A percentile compares a stretch with the other conserved stretches of the same genome.
phyloP scores from a whole-genome alignment of 257 asterid genomes.

The Nyctanthes arbortristis region DNA sequence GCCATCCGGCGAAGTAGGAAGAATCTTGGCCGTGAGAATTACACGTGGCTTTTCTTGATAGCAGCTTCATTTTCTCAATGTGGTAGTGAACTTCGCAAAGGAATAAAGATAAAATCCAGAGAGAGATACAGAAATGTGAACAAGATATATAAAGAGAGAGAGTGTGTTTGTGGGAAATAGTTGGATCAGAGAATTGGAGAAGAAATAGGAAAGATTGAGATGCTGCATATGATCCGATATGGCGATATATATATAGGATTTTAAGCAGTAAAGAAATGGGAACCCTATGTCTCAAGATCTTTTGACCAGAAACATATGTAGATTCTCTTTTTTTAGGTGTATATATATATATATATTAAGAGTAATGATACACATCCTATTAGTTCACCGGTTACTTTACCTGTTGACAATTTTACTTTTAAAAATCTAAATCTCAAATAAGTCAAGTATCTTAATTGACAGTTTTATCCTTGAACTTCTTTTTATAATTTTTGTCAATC shows the following conservation, averaged over 20 bases:
- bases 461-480: too few species aligned
- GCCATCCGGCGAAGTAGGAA: constrained; percentile 64
- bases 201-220: background rate
- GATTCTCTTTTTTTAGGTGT: background rate
- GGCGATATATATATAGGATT: background rate
- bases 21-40: constrained; percentile 66
- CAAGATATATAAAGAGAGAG: background rate
- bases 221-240: background rate
- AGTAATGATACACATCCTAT: too few species aligned
- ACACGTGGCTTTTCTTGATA: constrained; percentile 45
- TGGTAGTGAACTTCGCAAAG: background rate
- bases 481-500: too few species aligned
- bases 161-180: background rate
- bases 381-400: too few species aligned
- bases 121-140: background rate
- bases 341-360: too few species aligned
- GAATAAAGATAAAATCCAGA: background rate
- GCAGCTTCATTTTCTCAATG: constrained; percentile 36
- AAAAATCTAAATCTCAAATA: too few species aligned
- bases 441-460: too few species aligned
- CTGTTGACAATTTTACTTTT: too few species aligned
- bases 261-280: background rate
- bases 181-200: background rate
- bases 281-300: background rate
- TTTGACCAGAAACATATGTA: background rate